These are phyloP conservation scores for Phlyctochytrium planicorne DNA, from an alignment of 192 early-diverging fungal species.

Conservation along the genomic window DNA sequence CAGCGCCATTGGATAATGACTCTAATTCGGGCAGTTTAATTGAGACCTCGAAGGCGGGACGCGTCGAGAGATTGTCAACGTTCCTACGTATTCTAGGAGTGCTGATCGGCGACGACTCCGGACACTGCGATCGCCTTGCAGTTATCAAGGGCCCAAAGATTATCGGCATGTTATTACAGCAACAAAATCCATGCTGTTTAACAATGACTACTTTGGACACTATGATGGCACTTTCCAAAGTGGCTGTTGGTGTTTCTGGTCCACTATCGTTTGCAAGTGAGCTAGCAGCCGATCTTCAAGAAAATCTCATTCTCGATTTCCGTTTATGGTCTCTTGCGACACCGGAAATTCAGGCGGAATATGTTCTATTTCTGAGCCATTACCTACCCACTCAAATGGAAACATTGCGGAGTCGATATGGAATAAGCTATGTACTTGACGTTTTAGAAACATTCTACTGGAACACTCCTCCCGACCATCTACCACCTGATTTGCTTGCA, in stretches of 20 bases:
- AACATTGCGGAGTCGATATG: constrained; percentile 22
- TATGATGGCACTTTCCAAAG: constrained; percentile 27
- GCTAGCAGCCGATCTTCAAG: constrained; percentile 9
- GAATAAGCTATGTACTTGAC: constrained; percentile 35
- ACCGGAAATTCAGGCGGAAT: constrained; percentile 32
- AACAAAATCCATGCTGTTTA: constrained; percentile 26
- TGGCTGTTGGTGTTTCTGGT: constrained; percentile 13
- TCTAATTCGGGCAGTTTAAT: neutral
- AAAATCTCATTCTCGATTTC: constrained; percentile 24
- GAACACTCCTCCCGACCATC: constrained; percentile 26
- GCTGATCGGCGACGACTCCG: constrained; percentile 20
- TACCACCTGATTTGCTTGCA: constrained; percentile 19
- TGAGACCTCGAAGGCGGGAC: constrained; percentile 1
- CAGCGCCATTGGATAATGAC: neutral
- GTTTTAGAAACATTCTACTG: constrained; percentile 40
- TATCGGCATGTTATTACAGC: constrained; percentile 32
- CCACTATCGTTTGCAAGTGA: constrained; percentile 8
- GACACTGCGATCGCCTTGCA: constrained; percentile 34
- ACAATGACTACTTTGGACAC: constrained; percentile 37
- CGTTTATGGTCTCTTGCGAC: constrained; percentile 36
- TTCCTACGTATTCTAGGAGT: constrained; percentile 38
- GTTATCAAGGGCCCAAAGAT: constrained; percentile 38
- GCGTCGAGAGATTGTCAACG: constrained; percentile 7
- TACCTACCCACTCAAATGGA: constrained; percentile 19
- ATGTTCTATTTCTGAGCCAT: constrained; percentile 31